These are phyloP conservation scores for Debaryomyces subglobosus DNA, from an alignment of 1,139 yeast species.

Conservation along the genomic window DNA sequence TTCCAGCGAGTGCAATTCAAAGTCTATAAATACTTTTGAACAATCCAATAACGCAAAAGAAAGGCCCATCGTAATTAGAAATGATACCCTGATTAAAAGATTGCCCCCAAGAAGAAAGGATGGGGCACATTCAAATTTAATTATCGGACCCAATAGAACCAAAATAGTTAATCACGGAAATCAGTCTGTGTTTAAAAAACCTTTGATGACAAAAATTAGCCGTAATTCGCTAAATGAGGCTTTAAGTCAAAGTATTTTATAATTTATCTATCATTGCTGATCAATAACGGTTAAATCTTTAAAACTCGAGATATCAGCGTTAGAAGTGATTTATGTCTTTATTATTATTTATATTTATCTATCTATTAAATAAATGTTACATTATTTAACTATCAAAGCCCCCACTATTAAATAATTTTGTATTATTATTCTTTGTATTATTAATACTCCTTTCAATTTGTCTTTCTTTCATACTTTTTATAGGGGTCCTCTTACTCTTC, in stretches of 20 bases:
- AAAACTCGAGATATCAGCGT: conserved; percentile 1
- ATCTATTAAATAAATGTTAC: conserved; percentile 1
- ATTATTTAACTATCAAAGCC: conserved; percentile 23
- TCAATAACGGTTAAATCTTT: neutral
- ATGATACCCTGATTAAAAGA: conserved; percentile 12
- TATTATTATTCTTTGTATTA: conserved; percentile 18
- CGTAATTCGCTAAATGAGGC: conserved; percentile 41
- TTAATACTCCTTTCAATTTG: conserved; percentile 32
- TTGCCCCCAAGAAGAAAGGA: conserved; percentile 18
- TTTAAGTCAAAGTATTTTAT: conserved; percentile 19
- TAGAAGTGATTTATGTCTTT: neutral
- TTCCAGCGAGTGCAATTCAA: conserved; percentile 10
- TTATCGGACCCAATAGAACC: conserved; percentile 52
- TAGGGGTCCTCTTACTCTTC: conserved; percentile 29
- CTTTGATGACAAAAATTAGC: conserved; percentile 39
- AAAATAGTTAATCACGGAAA: conserved; percentile 46
- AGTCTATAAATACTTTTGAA: neutral
- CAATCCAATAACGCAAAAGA: conserved; percentile 1
- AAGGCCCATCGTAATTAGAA: conserved; percentile 16
- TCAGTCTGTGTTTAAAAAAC: conserved; percentile 40
- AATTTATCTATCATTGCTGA: neutral
- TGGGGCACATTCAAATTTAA: conserved; percentile 48
- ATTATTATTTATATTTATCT: conserved; percentile 5
- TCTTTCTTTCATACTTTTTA: conserved; percentile 33
- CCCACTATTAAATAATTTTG: conserved; percentile 19